These are phyloP conservation scores for Lineolata rhizophorae DNA, from an alignment of 495 filamentous ascomycete genomes.

Conservation along the genomic window DNA sequence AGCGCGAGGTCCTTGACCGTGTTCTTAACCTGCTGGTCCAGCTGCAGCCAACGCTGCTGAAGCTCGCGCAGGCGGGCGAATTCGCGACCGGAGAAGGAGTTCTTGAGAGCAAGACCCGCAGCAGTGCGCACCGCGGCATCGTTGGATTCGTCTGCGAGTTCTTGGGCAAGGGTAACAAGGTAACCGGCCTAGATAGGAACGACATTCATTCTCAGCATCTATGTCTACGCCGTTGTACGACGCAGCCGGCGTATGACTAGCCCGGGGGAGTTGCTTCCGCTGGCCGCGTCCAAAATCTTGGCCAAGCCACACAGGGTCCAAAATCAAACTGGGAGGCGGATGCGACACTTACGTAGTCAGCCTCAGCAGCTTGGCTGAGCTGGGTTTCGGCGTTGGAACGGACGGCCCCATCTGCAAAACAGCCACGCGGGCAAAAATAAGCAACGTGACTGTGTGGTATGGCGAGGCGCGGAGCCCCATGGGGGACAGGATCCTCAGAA, in stretches of 20 bases:
- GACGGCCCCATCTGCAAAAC: slow-evolving; percentile 52
- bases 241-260: no score
- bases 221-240: neutral
- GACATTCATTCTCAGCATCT: neutral
- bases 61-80: slow-evolving; percentile 63
- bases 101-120: slow-evolving; percentile 91
- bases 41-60: slow-evolving; percentile 77
- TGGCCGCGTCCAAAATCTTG: no score
- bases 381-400: slow-evolving; percentile 86
- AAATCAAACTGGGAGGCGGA: slow-evolving; percentile 7
- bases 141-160: slow-evolving; percentile 76
- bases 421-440: slow-evolving; percentile 10
- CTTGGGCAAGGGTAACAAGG: slow-evolving; percentile 70
- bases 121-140: slow-evolving; percentile 69
- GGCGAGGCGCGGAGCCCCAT: no score
- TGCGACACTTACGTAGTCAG: slow-evolving; percentile 65
- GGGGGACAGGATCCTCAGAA: no score
- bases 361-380: slow-evolving; percentile 73
- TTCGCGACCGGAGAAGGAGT: slow-evolving; percentile 86
- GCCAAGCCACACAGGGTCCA: neutral
- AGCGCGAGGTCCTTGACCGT: slow-evolving; percentile 75
- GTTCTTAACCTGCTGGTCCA: slow-evolving; percentile 53
- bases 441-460: no score
- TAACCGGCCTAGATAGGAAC: slow-evolving; percentile 50
- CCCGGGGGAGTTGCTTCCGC: no score